Evolutionary conservation across 164 flowering plant genomes (phyloP).

Genomic region (Piper betle): DNA sequence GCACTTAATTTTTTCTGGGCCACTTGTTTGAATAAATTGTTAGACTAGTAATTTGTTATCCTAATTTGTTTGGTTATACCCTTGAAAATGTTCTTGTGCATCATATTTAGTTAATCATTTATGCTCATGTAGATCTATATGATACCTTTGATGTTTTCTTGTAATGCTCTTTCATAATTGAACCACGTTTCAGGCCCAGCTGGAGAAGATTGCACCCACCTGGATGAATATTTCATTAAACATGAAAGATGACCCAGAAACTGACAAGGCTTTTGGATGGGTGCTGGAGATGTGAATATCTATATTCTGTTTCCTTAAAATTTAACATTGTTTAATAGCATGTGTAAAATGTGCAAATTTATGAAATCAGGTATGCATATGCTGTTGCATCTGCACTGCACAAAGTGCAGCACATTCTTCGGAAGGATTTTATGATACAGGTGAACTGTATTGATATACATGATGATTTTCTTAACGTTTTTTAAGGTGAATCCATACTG

Average conservation of each 20-base stretch:
- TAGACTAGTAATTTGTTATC: neutral
- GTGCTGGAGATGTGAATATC: constrained; percentile 85
- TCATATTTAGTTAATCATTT: no score
- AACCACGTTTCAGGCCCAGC: constrained; percentile 25
- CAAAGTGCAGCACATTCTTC: constrained; percentile 77
- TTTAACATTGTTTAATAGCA: no score
- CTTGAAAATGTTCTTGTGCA: no score
- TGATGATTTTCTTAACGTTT: neutral
- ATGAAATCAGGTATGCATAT: constrained; percentile 42
- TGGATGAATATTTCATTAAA: constrained; percentile 90
- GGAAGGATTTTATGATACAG: constrained; percentile 94
- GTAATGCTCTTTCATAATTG: neutral
- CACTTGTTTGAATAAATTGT: neutral
- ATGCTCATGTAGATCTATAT: neutral
- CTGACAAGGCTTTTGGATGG: constrained; percentile 94
- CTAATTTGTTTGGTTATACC: neutral
- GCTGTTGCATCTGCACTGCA: constrained; percentile 91
- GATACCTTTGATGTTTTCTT: neutral
- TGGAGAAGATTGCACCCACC: constrained; percentile 85
- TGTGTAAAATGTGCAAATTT: neutral
- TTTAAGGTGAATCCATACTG: neutral
- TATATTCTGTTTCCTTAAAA: neutral
- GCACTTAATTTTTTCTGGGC: neutral
- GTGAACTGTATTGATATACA: constrained; percentile 19
- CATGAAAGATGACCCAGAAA: constrained; percentile 85